Conservation (phyloP, 192 early-diverging fungal genomes). For the Coemansia sp. region DNA sequence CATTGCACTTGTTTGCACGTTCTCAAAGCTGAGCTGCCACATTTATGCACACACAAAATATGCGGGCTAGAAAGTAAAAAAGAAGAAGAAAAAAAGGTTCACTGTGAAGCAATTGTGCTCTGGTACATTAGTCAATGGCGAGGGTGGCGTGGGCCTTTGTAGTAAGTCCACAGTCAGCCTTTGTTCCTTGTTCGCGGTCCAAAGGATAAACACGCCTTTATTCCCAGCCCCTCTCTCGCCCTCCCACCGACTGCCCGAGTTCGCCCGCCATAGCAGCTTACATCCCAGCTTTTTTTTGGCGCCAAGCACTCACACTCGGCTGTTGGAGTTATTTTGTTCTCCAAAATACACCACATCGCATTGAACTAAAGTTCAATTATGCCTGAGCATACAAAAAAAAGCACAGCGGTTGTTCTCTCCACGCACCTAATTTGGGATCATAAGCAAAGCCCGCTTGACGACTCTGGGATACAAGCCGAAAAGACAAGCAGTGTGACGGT, state of each 20-base stretch:
- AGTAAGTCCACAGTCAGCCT: neutral
- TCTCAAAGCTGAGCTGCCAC: neutral
- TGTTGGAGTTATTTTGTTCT: neutral
- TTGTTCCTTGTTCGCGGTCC: neutral
- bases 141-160: neutral
- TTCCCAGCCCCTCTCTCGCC: neutral
- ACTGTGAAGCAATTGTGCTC: neutral
- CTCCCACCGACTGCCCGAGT: neutral
- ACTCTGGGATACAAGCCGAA: neutral
- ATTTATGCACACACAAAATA: neutral
- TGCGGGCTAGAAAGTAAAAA: neutral
- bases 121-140: neutral
- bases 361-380: slow-evolving; percentile 1
- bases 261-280: too few relatives aligned
- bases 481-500: slow-evolving; percentile 1
- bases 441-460: neutral
- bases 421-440: slow-evolving; percentile 29
- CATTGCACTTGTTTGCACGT: too few relatives aligned
- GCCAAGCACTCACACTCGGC: neutral
- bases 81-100: slow-evolving; percentile 1
- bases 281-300: neutral
- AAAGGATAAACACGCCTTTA: neutral
- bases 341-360: too few relatives aligned
- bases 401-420: slow-evolving; percentile 12
- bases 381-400: neutral